These are phyloP conservation scores for Fusarium oxysporum DNA, from an alignment of 2,329 filamentous ascomycete genomes.

Conservation along the genomic window DNA sequence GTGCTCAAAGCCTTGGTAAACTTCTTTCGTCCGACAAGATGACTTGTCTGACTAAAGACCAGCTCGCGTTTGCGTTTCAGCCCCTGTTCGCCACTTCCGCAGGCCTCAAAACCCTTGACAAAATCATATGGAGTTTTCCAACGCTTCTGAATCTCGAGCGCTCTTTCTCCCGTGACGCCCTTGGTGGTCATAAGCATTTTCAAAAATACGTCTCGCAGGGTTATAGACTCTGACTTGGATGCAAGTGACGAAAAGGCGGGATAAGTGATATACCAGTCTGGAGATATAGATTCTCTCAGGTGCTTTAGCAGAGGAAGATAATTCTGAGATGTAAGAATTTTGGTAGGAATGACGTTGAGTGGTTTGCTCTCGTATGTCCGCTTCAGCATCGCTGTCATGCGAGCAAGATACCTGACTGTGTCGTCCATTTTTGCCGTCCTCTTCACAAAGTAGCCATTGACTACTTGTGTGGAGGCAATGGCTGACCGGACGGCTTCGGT, in stretches of 20 bases:
- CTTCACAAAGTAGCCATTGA: constrained; percentile 84
- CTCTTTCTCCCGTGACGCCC: constrained; percentile 81
- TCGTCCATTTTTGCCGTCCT: constrained; percentile 81
- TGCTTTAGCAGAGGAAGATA: constrained; percentile 73
- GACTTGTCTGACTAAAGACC: constrained; percentile 66
- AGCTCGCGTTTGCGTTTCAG: constrained; percentile 70
- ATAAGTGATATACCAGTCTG: constrained; percentile 74
- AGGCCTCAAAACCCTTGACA: constrained; percentile 73
- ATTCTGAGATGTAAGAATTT: constrained; percentile 70
- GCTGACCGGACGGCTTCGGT: constrained; percentile 77
- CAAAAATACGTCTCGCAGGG: constrained; percentile 78
- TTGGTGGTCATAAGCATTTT: constrained; percentile 89
- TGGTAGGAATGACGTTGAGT: constrained; percentile 74
- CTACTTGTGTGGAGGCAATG: constrained; percentile 80
- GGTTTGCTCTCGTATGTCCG: constrained; percentile 70
- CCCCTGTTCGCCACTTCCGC: constrained; percentile 61
- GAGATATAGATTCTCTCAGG: constrained; percentile 62
- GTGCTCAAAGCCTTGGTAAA: constrained; percentile 73
- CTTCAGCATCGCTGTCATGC: constrained; percentile 77
- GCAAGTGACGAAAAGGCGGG: constrained; percentile 76
- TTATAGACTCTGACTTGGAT: constrained; percentile 80
- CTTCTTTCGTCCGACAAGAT: constrained; percentile 75
- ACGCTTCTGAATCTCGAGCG: constrained; percentile 80
- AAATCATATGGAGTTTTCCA: constrained; percentile 81
- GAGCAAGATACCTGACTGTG: constrained; percentile 78